Conservation (phyloP, 805 yeast genomes). For the Monosporozyma solicola region DNA sequence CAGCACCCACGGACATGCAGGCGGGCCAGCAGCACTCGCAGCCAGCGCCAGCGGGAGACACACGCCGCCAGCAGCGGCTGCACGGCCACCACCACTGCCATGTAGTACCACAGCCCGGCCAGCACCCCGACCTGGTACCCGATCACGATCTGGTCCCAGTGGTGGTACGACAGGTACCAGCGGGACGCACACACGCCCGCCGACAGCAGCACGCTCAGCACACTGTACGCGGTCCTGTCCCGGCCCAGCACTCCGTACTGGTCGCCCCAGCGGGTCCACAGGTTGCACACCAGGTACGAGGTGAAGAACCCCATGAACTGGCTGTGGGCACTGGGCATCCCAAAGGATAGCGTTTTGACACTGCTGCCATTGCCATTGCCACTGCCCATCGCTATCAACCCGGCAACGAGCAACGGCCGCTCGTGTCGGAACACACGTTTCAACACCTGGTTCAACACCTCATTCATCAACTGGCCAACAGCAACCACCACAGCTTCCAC, state of each 20-base stretch:
- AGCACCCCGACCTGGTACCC: slow-evolving; percentile 59
- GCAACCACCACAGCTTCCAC: slow-evolving; percentile 77
- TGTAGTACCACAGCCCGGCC: slow-evolving; percentile 51
- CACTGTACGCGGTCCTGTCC: neutral
- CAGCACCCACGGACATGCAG: neutral
- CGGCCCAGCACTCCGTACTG: neutral
- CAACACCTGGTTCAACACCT: slow-evolving; percentile 56
- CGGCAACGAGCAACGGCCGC: slow-evolving; percentile 48
- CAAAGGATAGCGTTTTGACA: slow-evolving; percentile 31
- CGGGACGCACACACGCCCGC: slow-evolving; percentile 56
- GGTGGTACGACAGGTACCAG: slow-evolving; percentile 72
- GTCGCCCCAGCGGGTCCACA: slow-evolving; percentile 19
- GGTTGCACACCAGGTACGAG: slow-evolving; percentile 16
- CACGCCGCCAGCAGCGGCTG: neutral
- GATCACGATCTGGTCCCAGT: slow-evolving; percentile 58
- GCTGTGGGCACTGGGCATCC: slow-evolving; percentile 97
- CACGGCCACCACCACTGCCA: slow-evolving; percentile 14
- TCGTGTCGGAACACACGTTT: slow-evolving; percentile 60
- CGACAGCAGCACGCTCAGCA: slow-evolving; percentile 18
- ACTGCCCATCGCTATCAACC: neutral
- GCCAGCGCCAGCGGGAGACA: neutral
- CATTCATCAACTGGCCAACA: slow-evolving; percentile 77
- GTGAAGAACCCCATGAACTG: slow-evolving; percentile 74
- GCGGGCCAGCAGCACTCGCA: too few species aligned
- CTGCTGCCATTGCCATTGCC: neutral